Percentiles rank a stretch among this genome's conserved stretches.
phyloP scores from a whole-genome alignment of 345 rosid species.

The Corchorus olitorius region DNA sequence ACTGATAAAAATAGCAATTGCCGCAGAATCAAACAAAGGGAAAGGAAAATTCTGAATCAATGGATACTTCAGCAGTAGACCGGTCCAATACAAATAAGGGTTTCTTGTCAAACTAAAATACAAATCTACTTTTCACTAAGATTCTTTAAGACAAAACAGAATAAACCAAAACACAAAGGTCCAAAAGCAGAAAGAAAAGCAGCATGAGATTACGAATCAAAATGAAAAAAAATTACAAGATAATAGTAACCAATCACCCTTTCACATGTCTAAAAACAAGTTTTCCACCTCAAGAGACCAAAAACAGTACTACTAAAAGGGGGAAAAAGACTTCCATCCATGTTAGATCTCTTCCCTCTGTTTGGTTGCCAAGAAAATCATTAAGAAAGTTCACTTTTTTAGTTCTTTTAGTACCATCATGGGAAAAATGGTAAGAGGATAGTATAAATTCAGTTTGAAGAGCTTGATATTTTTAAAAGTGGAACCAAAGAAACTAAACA shows the following conservation, averaged over 20 bases:
- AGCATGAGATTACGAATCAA: constrained; percentile 27
- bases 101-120: constrained; percentile 37
- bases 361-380: constrained; percentile 29
- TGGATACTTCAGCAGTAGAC: constrained; percentile 27
- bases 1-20: constrained; percentile 16
- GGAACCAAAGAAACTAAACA: not conserved
- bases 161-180: constrained; percentile 62
- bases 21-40: constrained; percentile 29
- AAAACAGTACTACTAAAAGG: constrained; percentile 6
- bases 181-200: constrained; percentile 51
- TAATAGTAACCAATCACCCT: constrained; percentile 26
- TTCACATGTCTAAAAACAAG: constrained; percentile 17
- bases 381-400: not conserved
- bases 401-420: not conserved
- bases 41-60: constrained; percentile 34
- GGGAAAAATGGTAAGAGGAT: not conserved
- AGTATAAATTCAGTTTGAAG: not conserved
- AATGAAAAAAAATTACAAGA: constrained; percentile 8
- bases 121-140: constrained; percentile 45
- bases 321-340: constrained; percentile 1
- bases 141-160: constrained; percentile 64
- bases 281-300: constrained; percentile 1
- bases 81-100: constrained; percentile 33
- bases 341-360: constrained; percentile 13
- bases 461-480: constrained; percentile 10